Conservation (phyloP, 371 early-diverging fungal genomes). For the Smittium culicis region DNA sequence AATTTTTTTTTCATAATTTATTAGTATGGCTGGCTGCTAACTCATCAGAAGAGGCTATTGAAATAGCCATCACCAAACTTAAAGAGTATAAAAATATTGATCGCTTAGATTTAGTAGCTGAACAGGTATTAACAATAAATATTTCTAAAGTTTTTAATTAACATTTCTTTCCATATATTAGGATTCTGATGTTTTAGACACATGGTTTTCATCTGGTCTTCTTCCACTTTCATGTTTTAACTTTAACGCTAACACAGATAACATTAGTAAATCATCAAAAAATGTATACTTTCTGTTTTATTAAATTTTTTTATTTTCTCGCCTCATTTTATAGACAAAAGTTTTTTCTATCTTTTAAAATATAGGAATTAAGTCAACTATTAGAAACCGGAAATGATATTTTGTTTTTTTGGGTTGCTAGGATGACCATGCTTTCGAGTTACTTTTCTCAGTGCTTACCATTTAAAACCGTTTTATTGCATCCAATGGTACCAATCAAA, state of each 20-base stretch:
- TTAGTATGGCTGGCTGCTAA: constrained; percentile 60
- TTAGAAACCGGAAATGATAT: constrained; percentile 99
- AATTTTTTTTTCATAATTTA: not conserved
- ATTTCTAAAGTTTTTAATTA: not conserved
- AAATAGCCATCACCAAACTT: constrained; percentile 30
- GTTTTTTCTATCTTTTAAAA: no score
- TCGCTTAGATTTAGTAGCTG: not conserved
- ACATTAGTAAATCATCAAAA: no score
- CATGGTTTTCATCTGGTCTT: constrained; percentile 98
- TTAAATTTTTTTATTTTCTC: no score
- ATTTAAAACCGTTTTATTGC: constrained; percentile 70
- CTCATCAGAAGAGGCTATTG: constrained; percentile 41
- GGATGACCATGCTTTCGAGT: constrained; percentile 97
- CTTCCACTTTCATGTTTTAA: constrained; percentile 82
- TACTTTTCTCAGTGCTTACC: constrained; percentile 68
- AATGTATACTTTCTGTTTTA: no score
- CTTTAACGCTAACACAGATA: no score
- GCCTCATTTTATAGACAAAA: no score
- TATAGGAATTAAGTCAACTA: constrained; percentile 40
- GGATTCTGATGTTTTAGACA: constrained; percentile 98
- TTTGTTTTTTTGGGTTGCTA: constrained; percentile 99
- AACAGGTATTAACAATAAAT: not conserved
- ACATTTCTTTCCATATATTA: constrained; percentile 20
- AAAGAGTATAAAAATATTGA: not conserved
- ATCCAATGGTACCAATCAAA: constrained; percentile 48